Base-by-base conservation (phyloP, 345 rosid species). In the Alliaria petiolata region DNA sequence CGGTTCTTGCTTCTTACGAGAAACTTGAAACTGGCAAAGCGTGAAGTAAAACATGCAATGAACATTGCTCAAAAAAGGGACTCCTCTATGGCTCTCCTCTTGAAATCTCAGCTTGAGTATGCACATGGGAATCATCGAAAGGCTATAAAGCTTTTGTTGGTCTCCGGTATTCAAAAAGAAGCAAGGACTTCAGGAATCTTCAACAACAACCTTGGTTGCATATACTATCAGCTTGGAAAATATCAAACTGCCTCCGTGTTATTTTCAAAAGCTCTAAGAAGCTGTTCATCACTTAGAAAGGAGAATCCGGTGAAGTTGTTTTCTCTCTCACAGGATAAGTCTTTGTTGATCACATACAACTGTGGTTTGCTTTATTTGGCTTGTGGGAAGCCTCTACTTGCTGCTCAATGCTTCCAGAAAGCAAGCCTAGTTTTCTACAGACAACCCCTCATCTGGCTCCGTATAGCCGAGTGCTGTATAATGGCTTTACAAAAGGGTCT, bases 41-140 rank as follows among this genome's bases (percentile, higher is more conserved):
- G 98, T 22, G 99, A 95, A 85, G 87, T 95, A 38, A 95, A 95
- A 81, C 96, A 85, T 80, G 93, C 98, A 11, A 87, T 95, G 85
- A 92, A 92, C 80, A 85, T 86, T 75, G 93, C 90, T 61, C 92
- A 96, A 25, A 89, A 89, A 64, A 83, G 86, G 69, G 99, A 92
- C 75, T 95, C 98, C 47, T 83, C 98, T 34, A 76, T 77, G 76
- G 98, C 98, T 78, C 90, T 92, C 57, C 84, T 90, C 61, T 78
- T 95, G 85, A 95, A 92, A 85, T 85, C 99, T 69, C 89, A 95
- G 87, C 90, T 95, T 70, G 99, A 95, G 80, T 87, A 86, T 86
- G 89, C 97, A 78, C 98, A 89, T 79, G 91, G 99, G 17, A 92
- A 95, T 80, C 86, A 86, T 62, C 90, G 88, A 7, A 95, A 95